A percentile compares a stretch with the other conserved stretches of the same genome.
Evolutionary conservation across 1,139 yeast genomes (phyloP).

Genomic region (Suhomyces bribrorum): DNA sequence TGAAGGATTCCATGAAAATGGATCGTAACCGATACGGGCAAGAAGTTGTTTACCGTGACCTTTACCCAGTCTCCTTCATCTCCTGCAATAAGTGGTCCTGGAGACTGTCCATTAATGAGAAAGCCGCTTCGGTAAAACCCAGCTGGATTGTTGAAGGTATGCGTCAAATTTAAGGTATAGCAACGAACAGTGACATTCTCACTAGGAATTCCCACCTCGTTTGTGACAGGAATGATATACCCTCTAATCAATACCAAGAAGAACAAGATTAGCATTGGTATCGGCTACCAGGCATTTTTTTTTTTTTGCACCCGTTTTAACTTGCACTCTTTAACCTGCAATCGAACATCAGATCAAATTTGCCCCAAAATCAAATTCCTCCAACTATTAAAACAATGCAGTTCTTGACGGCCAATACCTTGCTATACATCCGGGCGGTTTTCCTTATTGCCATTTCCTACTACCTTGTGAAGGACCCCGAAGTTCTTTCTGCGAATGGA

Average conservation of each 20-base stretch:
- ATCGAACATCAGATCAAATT: neutral
- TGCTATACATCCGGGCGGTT: constrained; percentile 51
- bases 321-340: constrained; percentile 2
- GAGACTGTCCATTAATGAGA: constrained; percentile 36
- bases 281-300: no score
- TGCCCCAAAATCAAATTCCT: neutral
- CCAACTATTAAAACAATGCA: constrained; percentile 43
- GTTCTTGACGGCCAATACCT: constrained; percentile 52
- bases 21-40: constrained; percentile 37
- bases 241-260: neutral
- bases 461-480: constrained; percentile 44
- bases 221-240: neutral
- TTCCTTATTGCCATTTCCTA: constrained; percentile 48
- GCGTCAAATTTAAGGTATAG: constrained; percentile 17
- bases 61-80: constrained; percentile 38
- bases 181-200: constrained; percentile 8
- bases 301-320: constrained; percentile 6
- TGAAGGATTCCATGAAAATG: constrained; percentile 53
- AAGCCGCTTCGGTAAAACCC: constrained; percentile 22
- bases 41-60: constrained; percentile 27
- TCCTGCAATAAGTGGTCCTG: constrained; percentile 38
- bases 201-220: constrained; percentile 5
- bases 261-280: neutral
- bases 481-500: constrained; percentile 42
- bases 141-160: constrained; percentile 18